These are phyloP conservation scores for Cercospora sp. DNA, from an alignment of 2,329 filamentous ascomycete species.

Conservation along the genomic window DNA sequence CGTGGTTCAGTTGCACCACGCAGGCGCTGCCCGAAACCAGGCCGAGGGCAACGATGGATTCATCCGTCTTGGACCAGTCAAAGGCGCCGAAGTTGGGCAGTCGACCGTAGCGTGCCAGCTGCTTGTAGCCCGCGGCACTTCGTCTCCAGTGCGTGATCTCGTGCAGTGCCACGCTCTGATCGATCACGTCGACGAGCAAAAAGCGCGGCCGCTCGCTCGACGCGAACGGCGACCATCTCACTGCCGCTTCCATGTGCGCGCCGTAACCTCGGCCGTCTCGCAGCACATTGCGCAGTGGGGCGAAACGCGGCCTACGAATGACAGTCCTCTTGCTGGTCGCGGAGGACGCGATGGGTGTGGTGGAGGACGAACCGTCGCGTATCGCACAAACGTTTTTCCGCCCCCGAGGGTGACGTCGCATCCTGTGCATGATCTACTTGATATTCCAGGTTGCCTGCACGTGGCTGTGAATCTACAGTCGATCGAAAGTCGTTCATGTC, in stretches of 20 bases:
- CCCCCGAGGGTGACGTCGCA: background rate
- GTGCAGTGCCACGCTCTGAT: constrained; percentile 61
- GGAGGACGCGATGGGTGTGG: background rate
- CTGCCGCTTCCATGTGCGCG: constrained; percentile 48
- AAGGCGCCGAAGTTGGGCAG: constrained; percentile 65
- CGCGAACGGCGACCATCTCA: constrained; percentile 64
- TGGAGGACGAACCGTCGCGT: background rate
- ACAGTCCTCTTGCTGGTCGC: background rate
- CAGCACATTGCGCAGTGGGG: background rate
- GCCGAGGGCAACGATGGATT: constrained; percentile 65
- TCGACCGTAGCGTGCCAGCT: constrained; percentile 37
- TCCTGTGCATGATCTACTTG: background rate
- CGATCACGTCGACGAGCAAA: constrained; percentile 61
- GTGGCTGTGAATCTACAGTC: background rate
- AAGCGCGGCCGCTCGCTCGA: constrained; percentile 57
- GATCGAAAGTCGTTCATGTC: constrained; percentile 10
- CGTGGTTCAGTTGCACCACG: constrained; percentile 70
- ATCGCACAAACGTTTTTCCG: background rate
- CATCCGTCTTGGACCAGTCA: constrained; percentile 63
- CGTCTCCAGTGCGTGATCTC: constrained; percentile 31
- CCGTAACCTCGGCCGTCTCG: background rate
- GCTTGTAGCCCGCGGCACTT: background rate
- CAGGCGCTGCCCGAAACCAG: constrained; percentile 74
- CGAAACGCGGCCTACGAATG: background rate
- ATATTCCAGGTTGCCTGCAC: background rate